These are phyloP conservation scores for Cyclostephanos tholiformis DNA, from an alignment of 108 stramenopile species.

Conservation along the genomic window DNA sequence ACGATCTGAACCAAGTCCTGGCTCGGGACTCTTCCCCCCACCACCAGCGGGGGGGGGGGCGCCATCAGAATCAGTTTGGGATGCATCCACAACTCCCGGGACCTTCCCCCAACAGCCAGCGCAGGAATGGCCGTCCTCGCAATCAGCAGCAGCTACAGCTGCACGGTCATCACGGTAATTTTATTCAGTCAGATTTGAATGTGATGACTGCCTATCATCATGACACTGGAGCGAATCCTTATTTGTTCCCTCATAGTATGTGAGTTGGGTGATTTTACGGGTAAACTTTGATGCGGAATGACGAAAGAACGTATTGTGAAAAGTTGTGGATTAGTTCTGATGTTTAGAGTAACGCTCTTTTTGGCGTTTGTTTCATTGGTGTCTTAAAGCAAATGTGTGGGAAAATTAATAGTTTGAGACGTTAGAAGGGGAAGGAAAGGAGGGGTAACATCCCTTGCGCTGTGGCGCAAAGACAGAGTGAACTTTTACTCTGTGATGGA, in stretches of 20 bases:
- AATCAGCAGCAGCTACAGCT: constrained; percentile 29
- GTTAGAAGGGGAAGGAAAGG: neutral
- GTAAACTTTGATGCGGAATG: neutral
- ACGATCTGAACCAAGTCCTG: constrained; percentile 41
- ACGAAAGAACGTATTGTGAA: constrained; percentile 18
- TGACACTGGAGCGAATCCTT: constrained; percentile 26
- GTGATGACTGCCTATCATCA: constrained; percentile 31
- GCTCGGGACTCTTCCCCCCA: constrained; percentile 15
- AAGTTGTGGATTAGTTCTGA: constrained; percentile 19
- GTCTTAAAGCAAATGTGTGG: constrained; percentile 8
- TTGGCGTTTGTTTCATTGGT: constrained; percentile 20
- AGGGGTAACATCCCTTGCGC: neutral
- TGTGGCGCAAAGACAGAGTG: neutral
- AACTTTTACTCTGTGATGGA: constrained; percentile 3
- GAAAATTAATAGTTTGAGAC: constrained; percentile 4
- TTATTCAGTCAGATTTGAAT: constrained; percentile 31
- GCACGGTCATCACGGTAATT: constrained; percentile 31
- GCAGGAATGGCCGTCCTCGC: constrained; percentile 22
- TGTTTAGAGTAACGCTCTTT: constrained; percentile 5
- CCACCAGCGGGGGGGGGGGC: constrained; percentile 20
- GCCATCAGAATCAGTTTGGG: constrained; percentile 31
- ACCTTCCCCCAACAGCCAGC: constrained; percentile 41
- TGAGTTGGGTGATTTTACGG: constrained; percentile 3
- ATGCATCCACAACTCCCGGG: constrained; percentile 21
- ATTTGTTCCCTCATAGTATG: constrained; percentile 17